Base-by-base conservation (phyloP, 2,329 filamentous ascomycete species). In the Pseudodiploospora longispora region DNA sequence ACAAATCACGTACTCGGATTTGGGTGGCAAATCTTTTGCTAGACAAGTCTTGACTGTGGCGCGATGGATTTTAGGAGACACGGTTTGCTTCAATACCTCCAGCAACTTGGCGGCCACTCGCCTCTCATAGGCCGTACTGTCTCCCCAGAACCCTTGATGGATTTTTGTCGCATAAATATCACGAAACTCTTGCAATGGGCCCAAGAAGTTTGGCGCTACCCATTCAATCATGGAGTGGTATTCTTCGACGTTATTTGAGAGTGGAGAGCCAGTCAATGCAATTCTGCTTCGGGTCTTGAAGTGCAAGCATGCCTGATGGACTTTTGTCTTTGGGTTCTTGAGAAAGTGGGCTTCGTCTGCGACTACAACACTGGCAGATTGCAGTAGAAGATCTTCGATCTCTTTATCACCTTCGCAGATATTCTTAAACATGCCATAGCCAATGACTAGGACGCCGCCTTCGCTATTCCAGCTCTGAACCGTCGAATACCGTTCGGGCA, bases 181-280 rank as follows among this genome's bases (percentile, higher is more conserved):
- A 19, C 71, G 74, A 60, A 96, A 96, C 55, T 90, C 83, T 1
- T 63, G 55, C 7, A 73, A 63, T 4, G 76, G 72, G 1, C 87
- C 88, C 3, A 95, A 71, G 58, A 87, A 95, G 27, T 78, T 79
- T 0, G 86, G 85, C 2, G 87, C 82, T 41, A 93, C 80, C 87
- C 88, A 95, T 50, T 90, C 77, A 46, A 95, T 83, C 78, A 95
- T 87, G n/a, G 81, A 69, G 57, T 83, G 88, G 57, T 95, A 95
- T 55, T 96, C 90, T 29, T 76, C 69, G 1, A 95, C 79, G 41
- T 87, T 85, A 57, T 95, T 96, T 4, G 86, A 82, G 41, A 96
- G 69, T 1, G 90, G 90, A 0, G 89, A 91, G 1, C 89, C 90
- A 1, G 89, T 95, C 49, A 96, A 70, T 5, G 88, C 90, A 51